Base-by-base conservation (phyloP, 306 rosid species). In the Lupinus albus region DNA sequence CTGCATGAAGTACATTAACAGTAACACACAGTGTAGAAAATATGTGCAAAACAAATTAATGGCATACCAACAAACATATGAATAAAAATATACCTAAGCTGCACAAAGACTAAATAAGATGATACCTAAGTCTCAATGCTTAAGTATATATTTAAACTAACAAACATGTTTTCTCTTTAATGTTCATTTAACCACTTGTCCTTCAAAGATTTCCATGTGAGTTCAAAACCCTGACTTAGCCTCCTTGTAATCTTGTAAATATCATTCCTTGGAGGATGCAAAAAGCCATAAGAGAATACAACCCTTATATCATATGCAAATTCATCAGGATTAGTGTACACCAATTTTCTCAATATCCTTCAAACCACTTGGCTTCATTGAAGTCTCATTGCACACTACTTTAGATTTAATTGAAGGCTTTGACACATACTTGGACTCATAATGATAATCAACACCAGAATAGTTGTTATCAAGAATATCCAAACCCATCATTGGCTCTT, bases 231-330 rank as follows among this genome's bases (percentile, higher is more conserved):
- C 1, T 39, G 36, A 2, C 6, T 11, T 3, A 51, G 42, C 32
- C 16, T 21, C 21, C 4, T 51, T 39, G 38, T 46, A 33, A 5
- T 51, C 25, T 1, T 72, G 25, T 51, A 11, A 61, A 51, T 32
- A 35, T 52, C 63, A 21, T 13, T 50, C 13, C 12, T 62, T 18
- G 46, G 13, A 51, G 56, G 21, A 15, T 11, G 28, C 3, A 25
- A 8, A 36, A 51, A 14, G 0, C 9, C 64, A 39, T 72, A 39
- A 28, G 70, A 61, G 21, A 61, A 51, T 8, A 25, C 50, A 25
- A 49, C 18, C 63, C 46, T 61, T 0, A 39, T 11, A 13, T 72
- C 64, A 50, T 50, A 1, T 0, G 46, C 70, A 62, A 72, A 72
- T 0, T 72, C 70, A 21, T 72, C 47, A 51, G 25, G 14, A 6